A percentile compares a stretch with the other conserved stretches of the same genome.
Evolutionary conservation across 2,329 filamentous ascomycete species (phyloP).

Genomic region (Chaetomium olivaceum): DNA sequence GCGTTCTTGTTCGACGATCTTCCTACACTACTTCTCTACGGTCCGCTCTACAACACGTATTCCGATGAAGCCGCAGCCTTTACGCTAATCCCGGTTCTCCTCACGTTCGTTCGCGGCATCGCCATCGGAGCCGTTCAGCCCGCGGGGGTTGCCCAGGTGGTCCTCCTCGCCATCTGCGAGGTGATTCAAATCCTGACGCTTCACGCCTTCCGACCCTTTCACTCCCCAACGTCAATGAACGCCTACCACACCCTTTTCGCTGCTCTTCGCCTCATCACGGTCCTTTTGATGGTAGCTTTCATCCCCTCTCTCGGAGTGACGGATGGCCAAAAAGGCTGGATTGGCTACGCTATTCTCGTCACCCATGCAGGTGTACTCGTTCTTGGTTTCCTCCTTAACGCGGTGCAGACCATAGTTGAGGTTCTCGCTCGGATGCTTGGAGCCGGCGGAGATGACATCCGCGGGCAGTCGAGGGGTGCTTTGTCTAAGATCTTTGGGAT

Average conservation of each 20-base stretch:
- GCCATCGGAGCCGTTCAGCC: slow-evolving; percentile 91
- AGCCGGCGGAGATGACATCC: slow-evolving; percentile 73
- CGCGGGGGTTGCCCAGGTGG: slow-evolving; percentile 88
- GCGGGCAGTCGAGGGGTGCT: slow-evolving; percentile 73
- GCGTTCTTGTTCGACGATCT: slow-evolving; percentile 92
- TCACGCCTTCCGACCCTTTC: slow-evolving; percentile 86
- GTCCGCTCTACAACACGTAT: slow-evolving; percentile 95
- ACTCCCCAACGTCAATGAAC: slow-evolving; percentile 94
- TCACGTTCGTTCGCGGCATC: slow-evolving; percentile 84
- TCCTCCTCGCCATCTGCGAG: slow-evolving; percentile 90
- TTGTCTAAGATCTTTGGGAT: slow-evolving; percentile 89
- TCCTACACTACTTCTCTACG: slow-evolving; percentile 83
- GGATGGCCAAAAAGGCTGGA: slow-evolving; percentile 85
- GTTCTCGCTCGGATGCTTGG: slow-evolving; percentile 80
- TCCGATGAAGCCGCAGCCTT: slow-evolving; percentile 91
- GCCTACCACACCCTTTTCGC: slow-evolving; percentile 88
- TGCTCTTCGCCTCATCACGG: slow-evolving; percentile 70
- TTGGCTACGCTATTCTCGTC: slow-evolving; percentile 86
- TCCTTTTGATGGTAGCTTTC: slow-evolving; percentile 79
- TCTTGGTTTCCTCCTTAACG: slow-evolving; percentile 91
- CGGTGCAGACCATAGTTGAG: slow-evolving; percentile 86
- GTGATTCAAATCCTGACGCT: slow-evolving; percentile 85
- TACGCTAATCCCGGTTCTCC: slow-evolving; percentile 79
- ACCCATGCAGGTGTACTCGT: slow-evolving; percentile 83
- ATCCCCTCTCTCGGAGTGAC: slow-evolving; percentile 77